Evolutionary conservation across 345 rosid genomes (phyloP).

Genomic region (Cardiospermum halicacabum): DNA sequence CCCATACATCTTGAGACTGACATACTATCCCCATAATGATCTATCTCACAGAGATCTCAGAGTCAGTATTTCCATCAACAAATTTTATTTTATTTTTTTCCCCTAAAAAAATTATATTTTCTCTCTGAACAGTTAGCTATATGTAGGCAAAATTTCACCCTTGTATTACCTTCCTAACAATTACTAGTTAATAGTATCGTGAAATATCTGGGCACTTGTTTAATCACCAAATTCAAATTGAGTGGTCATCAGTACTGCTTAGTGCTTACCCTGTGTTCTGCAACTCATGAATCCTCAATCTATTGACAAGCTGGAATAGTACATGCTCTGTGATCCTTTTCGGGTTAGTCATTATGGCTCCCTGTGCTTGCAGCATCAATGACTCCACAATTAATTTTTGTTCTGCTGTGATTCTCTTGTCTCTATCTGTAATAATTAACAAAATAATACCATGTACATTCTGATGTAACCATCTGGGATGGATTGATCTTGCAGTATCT

Average conservation of each 20-base stretch:
- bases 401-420: neutral
- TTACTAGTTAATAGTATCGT: neutral
- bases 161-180: conserved; percentile 3
- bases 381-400: neutral
- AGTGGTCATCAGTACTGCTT: neutral
- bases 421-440: neutral
- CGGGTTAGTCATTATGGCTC: neutral
- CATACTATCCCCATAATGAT: neutral
- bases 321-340: neutral
- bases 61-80: too few species aligned
- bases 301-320: neutral
- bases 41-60: neutral
- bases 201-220: too few species aligned
- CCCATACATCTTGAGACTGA: neutral
- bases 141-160: neutral
- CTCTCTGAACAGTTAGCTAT: too few species aligned
- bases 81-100: too few species aligned
- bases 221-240: too few species aligned
- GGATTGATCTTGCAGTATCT: too few species aligned
- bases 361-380: neutral
- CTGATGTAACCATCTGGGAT: neutral
- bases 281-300: neutral
- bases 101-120: too few species aligned
- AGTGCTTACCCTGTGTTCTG: neutral
- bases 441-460: neutral